Base-by-base conservation (phyloP, 2,329 filamentous ascomycete species). In the Clarireedia monteithiana region DNA sequence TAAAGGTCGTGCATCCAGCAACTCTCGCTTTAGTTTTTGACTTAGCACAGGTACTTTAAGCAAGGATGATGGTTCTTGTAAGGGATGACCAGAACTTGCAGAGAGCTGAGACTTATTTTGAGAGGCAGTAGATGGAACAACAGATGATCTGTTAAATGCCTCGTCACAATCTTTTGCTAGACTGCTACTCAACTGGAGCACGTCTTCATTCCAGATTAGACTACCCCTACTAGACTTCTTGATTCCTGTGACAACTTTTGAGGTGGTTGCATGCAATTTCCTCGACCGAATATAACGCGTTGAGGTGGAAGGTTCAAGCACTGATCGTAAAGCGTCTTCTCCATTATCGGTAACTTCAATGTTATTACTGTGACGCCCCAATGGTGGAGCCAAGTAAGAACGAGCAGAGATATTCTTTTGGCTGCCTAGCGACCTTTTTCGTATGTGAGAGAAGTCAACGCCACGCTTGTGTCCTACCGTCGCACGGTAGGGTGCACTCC, bases 151-250 rank as follows among this genome's bases (percentile, higher is more conserved):
- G 67, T 89, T 91, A 74, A 97, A 96, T 1, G 91, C 91, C 66
- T 94, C 89, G 66, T 97, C 91, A 66, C 91, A 95, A 57, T 94
- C 89, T 70, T 90, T 89, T 50, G 90, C 89, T 59, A 96, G 84
- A 64, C 90, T 90, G 64, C 82, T 83, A 63, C 90, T 95, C 56
- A 95, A 86, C 64, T 92, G 86, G 6, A 89, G 80, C 53, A 94
- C 81, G 68, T 96, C 91, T 57, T 91, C 89, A 63, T 82, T 85
- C 71, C 83, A 85, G 48, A 65, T 44, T 26, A 62, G 55, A 46
- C 62, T 67, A 6, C 56, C 42, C 36, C 57, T 58, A 36, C 46
- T 58, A 48, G 57, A 24, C 20, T 46, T 48, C 26, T 66, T 66
- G 20, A 56, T 27, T n/a, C 30, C 42, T 20, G 48, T 48, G 20